Conservation (phyloP, 2,329 filamentous ascomycete genomes). For the Aspergillus sojae region DNA sequence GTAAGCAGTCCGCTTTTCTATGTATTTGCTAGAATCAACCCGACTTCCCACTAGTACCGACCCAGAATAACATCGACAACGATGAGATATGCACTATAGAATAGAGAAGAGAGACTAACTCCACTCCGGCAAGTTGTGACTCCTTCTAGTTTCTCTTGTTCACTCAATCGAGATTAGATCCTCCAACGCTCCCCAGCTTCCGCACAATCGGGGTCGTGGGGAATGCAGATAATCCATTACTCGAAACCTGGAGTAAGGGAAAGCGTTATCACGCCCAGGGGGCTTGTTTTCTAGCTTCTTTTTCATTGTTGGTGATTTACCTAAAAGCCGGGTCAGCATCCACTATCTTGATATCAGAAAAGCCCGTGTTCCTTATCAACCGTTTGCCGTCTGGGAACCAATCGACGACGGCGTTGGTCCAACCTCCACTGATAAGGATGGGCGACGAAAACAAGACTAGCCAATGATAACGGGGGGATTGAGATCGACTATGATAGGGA, state of each 20-base stretch:
- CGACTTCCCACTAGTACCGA: not conserved
- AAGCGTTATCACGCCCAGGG: not conserved
- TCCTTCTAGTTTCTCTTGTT: not conserved
- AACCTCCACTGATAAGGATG: conserved; percentile 10
- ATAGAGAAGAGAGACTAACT: not conserved
- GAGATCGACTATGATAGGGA: not conserved
- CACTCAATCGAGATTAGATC: not conserved
- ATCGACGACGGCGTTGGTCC: not conserved
- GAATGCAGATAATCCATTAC: not conserved
- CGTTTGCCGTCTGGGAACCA: not conserved
- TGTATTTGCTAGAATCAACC: not conserved
- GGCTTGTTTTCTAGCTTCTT: not conserved
- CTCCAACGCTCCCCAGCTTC: not conserved
- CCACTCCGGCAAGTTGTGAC: not conserved
- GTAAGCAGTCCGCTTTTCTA: not conserved
- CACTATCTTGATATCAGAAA: conserved; percentile 3
- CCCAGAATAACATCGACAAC: not conserved
- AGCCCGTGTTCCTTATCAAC: conserved; percentile 7
- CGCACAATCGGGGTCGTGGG: not conserved
- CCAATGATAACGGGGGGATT: conserved; percentile 2
- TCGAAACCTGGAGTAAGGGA: conserved; percentile 5
- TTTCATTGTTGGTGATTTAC: conserved; percentile 1
- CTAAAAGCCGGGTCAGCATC: not conserved
- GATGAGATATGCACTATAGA: not conserved
- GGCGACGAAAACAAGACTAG: conserved; percentile 6